Percentiles rank a stretch among this genome's conserved stretches.
Evolutionary conservation across 2,329 filamentous ascomycete species (phyloP).

Genomic region (Fusarium poae): DNA sequence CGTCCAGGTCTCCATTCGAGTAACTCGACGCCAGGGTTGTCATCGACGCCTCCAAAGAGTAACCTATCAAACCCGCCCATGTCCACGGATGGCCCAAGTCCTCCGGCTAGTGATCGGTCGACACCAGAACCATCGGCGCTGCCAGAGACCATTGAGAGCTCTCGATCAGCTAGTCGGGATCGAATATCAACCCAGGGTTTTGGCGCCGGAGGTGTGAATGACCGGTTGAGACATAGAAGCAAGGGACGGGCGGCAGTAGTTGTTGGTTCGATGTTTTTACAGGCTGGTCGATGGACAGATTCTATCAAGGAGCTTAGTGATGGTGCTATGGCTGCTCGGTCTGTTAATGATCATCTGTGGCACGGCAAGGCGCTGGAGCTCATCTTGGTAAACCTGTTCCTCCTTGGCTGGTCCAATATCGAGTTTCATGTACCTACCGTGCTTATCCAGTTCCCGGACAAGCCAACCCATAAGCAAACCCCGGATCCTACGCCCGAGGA

Average conservation of each 20-base stretch:
- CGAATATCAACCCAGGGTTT: conserved; percentile 78
- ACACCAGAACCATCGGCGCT: conserved; percentile 59
- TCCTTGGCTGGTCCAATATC: conserved; percentile 85
- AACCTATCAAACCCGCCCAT: conserved; percentile 63
- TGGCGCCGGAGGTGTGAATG: conserved; percentile 76
- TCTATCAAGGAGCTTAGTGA: conserved; percentile 87
- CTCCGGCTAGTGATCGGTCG: conserved; percentile 52
- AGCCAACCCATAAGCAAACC: conserved; percentile 53
- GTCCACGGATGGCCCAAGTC: conserved; percentile 62
- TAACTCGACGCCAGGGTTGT: conserved; percentile 62
- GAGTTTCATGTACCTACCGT: conserved; percentile 81
- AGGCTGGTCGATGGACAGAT: conserved; percentile 90
- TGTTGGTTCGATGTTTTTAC: conserved; percentile 86
- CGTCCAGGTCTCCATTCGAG: conserved; percentile 58
- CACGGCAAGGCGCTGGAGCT: conserved; percentile 95
- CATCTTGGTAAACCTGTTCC: conserved; percentile 82
- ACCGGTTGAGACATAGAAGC: conserved; percentile 83
- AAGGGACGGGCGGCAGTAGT: conserved; percentile 84
- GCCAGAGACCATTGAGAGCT: conserved; percentile 58
- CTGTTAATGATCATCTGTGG: conserved; percentile 93
- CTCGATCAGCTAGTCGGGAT: conserved; percentile 66
- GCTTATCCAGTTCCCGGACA: conserved; percentile 65
- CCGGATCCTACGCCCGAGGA: conserved; percentile 52
- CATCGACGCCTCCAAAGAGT: conserved; percentile 65
- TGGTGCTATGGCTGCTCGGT: conserved; percentile 80